phyloP scores from a whole-genome alignment of 192 early-diverging fungal genomes.

The Ambispora gerdemannii region DNA sequence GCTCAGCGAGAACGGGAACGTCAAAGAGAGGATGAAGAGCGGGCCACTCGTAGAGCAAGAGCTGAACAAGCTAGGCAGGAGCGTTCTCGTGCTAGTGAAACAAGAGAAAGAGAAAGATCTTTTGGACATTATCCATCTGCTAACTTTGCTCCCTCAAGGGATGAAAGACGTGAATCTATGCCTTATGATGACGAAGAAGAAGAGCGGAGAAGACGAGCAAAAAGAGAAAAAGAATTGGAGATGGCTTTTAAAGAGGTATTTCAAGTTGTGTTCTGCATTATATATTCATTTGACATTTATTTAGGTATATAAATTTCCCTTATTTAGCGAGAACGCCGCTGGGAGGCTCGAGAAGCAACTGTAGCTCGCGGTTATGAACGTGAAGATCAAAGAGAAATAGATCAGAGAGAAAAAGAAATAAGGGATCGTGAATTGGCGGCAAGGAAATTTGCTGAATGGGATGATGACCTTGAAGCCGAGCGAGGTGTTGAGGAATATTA shows the following conservation, averaged over 20 bases:
- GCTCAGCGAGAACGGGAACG: conserved; percentile 54
- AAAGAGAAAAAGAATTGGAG: conserved; percentile 47
- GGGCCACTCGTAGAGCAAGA: conserved; percentile 31
- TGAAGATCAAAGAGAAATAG: conserved; percentile 46
- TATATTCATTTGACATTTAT: background rate
- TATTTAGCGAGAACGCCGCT: conserved; percentile 60
- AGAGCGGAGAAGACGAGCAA: conserved; percentile 42
- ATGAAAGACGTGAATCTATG: conserved; percentile 29
- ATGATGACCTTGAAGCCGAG: conserved; percentile 69
- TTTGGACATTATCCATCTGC: conserved; percentile 29
- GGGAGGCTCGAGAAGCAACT: conserved; percentile 58
- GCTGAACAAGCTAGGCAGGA: conserved; percentile 32
- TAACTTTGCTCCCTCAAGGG: conserved; percentile 49
- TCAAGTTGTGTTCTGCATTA: background rate
- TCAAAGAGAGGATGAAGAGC: conserved; percentile 47
- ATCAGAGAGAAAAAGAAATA: conserved; percentile 38
- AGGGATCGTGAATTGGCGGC: conserved; percentile 44
- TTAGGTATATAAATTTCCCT: background rate
- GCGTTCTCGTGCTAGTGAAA: conserved; percentile 31
- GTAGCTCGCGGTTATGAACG: conserved; percentile 44
- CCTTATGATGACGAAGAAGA: conserved; percentile 41
- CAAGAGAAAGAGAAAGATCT: conserved; percentile 31
- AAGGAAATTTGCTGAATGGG: conserved; percentile 55
- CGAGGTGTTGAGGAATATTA: conserved; percentile 70
- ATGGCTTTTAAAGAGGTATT: conserved; percentile 40